Evolutionary conservation across 2,329 filamentous ascomycete species (phyloP), one percentile per base, ranked within the genome.

Genomic region (Moelleriella libera): DNA sequence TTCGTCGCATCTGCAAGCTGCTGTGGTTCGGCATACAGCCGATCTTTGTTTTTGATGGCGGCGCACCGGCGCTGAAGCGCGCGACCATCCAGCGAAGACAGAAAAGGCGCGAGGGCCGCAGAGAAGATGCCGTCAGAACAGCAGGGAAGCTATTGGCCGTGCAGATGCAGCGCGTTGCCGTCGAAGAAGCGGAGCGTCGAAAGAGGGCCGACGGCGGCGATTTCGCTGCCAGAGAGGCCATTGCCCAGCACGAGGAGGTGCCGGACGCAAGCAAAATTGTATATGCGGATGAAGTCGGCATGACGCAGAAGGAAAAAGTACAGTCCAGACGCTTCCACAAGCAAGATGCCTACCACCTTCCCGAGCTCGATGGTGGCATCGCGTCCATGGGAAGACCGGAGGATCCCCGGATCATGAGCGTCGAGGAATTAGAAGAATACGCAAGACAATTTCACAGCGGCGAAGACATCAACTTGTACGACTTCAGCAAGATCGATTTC

Each of bases 401-500:
- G 52, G 92, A 98, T 63, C 90, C 90, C 4, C 78, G 94, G 12
- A 90, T 98, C 57, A 97, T 98, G 92, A 94, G 85, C 47, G 77
- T 94, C 29, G 88, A 94, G 58, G 90, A 98, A 60, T 68, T 98
- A 49, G 88, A 97, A 65, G 83, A 90, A 54, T 98, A 98, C 61
- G 90, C 94, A 3, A 75, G 83, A 46, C 89, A 97, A 53, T 97
- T 97, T 58, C 80, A 96, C 57, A 80, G 80, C 51, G 92, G 92
- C 47, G 88, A 97, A 64, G 90, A 97, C 61, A 84, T 97, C 56
- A 82, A 83, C 53, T 66, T 89, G 5, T 97, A 97, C 64, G 90
- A 97, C 65, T 98, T 98, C 60, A 94, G 86, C 60, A 97, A 97
- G 66, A 98, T 98, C 56, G 92, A 98, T 60, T 98, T 97, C 58